A percentile compares a stretch with the other conserved stretches of the same genome.
These are phyloP conservation scores for Amanita pseudoporphyria DNA, from an alignment of 768 basidiomycete species.

Conservation along the genomic window DNA sequence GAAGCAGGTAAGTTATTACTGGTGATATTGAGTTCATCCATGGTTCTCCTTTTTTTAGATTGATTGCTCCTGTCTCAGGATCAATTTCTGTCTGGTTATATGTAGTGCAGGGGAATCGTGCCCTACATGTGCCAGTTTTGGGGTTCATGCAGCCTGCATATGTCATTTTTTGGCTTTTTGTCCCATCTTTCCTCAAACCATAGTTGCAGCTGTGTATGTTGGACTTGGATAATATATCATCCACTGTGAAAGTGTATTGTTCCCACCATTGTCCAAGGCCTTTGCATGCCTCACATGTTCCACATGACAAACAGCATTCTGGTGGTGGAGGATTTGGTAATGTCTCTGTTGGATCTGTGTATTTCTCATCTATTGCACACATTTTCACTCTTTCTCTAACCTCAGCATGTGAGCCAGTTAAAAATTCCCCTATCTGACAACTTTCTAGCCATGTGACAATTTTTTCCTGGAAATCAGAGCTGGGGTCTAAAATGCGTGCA, in stretches of 20 bases:
- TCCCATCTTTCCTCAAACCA: conserved; percentile 11
- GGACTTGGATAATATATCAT: conserved; percentile 18
- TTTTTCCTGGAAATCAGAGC: conserved; percentile 4
- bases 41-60: conserved; percentile 24
- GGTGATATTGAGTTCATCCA: conserved; percentile 23
- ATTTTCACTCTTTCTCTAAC: neutral
- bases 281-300: no score
- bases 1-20: no score
- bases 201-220: conserved; percentile 21
- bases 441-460: neutral
- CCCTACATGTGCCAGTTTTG: conserved; percentile 21
- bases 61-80: no score
- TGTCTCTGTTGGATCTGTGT: neutral
- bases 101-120: conserved; percentile 22
- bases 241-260: conserved; percentile 12
- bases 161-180: conserved; percentile 10
- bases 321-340: no score
- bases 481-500: conserved; percentile 4
- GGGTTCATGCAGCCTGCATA: conserved; percentile 11
- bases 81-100: conserved; percentile 17
- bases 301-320: no score
- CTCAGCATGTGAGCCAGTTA: neutral
- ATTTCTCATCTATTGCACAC: neutral
- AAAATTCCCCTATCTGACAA: no score
- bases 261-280: conserved; percentile 17